Base-by-base conservation (phyloP, 2,329 filamentous ascomycete genomes). In the Pleomassaria siparia region DNA sequence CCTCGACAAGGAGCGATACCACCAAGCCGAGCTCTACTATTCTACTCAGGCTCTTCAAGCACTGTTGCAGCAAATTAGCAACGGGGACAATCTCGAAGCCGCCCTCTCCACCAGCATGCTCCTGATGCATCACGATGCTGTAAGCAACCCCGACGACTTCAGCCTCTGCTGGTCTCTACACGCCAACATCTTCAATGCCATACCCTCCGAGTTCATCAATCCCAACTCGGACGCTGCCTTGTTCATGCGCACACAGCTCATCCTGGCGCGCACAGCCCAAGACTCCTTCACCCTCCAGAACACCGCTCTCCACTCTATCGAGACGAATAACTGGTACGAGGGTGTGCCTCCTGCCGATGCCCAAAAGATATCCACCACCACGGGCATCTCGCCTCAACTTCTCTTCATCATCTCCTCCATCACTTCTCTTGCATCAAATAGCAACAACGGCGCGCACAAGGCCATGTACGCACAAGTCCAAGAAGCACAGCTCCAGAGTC, bases 81-180 rank as follows among this genome's bases (percentile, higher is more conserved):
- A 53, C 10, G 56, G 60, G n/a, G 53, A 61, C 4, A 46, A 61
- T 28, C 65, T 59, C 30, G 58, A 63, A n/a, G 64, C 62, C 16
- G 62, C 62, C 9, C 55, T 67, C 15, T 56, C 60, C 2, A 68
- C 65, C 4, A 64, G 64, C 42, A 68, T 68, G 65, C 50, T 68
- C 22, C 51, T 68, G 2, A 63, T 68, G 60, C 65, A 68, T 25
- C 62, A 66, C 20, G 58, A 59, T 30, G 56, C 55, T 11, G 47
- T 68, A 30, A 64, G 64, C 44, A 55, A 54, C 8, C 28, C 48
- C 3, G 53, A 63, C 9, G 62, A 67, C 1, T 57, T 58, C 4
- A 53, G 49, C n/a, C 35, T 67, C 2, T 67, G 65, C 50, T 68
- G 65, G 65, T 66, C 63, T 2, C 58, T 55, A 35, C 65, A 68